These are phyloP conservation scores for Gossypium rotundifolium DNA, from an alignment of 345 rosid genomes.

Conservation along the genomic window DNA sequence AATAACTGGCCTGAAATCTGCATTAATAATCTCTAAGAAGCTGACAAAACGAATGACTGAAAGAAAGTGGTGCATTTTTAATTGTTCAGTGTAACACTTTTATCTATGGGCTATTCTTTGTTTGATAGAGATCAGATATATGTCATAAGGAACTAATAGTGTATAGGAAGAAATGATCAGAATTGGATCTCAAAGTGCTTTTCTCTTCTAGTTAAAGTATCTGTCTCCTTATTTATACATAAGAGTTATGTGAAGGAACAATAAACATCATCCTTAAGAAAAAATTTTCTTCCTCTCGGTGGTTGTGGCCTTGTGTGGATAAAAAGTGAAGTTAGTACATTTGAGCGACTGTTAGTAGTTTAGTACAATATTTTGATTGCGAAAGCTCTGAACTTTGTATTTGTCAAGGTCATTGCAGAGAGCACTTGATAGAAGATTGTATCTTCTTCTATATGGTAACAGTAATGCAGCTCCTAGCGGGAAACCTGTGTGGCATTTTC, in stretches of 20 bases:
- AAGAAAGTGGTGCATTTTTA: slow-evolving; percentile 42
- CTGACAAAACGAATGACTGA: slow-evolving; percentile 71
- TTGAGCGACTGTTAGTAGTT: neutral
- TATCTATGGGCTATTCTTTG: neutral
- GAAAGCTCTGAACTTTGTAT: slow-evolving; percentile 2
- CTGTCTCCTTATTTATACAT: neutral
- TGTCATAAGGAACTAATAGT: neutral
- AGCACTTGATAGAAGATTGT: slow-evolving; percentile 81
- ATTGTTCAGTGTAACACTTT: neutral
- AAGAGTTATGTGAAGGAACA: neutral
- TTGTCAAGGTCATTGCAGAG: slow-evolving; percentile 56
- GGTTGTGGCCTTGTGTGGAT: neutral
- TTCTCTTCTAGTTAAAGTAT: neutral
- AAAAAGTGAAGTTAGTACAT: neutral
- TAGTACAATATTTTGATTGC: neutral
- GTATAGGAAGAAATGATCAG: neutral
- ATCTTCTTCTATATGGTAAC: slow-evolving; percentile 74
- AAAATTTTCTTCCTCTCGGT: neutral
- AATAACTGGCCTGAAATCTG: neutral
- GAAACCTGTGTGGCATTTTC: slow-evolving; percentile 89
- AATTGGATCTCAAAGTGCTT: neutral
- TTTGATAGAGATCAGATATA: neutral
- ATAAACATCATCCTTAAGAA: neutral
- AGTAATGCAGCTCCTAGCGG: slow-evolving; percentile 45
- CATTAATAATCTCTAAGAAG: slow-evolving; percentile 35